Evolutionary conservation across 2,329 filamentous ascomycete species (phyloP).

Genomic region (Lachnellula cervina): DNA sequence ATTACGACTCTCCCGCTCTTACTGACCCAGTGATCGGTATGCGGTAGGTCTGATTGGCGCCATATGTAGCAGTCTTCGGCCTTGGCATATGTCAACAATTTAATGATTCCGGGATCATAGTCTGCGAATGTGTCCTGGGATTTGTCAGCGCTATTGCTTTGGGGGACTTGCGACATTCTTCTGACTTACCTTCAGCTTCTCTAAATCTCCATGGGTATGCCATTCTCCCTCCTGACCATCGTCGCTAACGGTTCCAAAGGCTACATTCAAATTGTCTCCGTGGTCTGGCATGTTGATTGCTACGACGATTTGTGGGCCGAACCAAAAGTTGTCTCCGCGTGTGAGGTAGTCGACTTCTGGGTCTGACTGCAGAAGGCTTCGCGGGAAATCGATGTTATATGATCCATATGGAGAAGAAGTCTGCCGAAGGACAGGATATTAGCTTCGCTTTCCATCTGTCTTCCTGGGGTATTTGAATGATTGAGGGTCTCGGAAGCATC

Average conservation of each 20-base stretch:
- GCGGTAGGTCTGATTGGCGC: neutral
- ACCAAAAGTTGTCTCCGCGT: neutral
- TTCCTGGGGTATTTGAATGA: no score
- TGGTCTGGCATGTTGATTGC: neutral
- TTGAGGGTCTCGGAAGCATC: no score
- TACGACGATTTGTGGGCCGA: neutral
- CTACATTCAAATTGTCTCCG: neutral
- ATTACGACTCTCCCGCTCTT: neutral
- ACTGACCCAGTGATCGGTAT: neutral
- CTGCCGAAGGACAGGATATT: neutral
- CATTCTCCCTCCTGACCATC: neutral
- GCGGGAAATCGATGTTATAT: conserved; percentile 1
- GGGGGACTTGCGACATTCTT: neutral
- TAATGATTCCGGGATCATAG: neutral
- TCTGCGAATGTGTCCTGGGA: neutral
- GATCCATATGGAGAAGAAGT: neutral
- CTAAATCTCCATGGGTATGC: neutral
- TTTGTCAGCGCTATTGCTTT: neutral
- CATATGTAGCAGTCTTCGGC: neutral
- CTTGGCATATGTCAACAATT: neutral
- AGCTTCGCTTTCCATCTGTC: no score
- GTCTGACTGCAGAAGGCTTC: neutral
- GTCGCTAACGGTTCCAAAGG: neutral
- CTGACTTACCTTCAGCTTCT: neutral
- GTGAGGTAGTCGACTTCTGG: neutral